Base-by-base conservation (phyloP, 192 early-diverging fungal species). In the Podila epigama region DNA sequence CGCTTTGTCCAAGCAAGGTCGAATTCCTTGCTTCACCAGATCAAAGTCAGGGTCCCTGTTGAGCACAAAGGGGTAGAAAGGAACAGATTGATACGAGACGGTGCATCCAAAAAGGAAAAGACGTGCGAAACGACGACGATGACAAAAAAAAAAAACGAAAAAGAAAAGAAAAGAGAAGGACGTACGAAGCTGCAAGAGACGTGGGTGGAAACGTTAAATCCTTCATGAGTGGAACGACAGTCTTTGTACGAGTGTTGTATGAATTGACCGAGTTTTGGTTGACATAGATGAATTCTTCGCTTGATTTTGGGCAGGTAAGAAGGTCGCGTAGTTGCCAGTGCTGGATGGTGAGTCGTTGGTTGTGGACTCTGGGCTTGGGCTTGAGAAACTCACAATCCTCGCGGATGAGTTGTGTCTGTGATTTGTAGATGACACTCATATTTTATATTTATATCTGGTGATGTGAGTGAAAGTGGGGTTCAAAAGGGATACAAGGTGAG, bases 261-360 rank as follows among this genome's bases (percentile, higher is more conserved):
- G 60, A 60, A 51, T 75, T 83, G 31, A 95, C 92, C 37, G 87
- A 83, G 71, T 88, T 92, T 35, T 88, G 85, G 60, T 90, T 87
- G 29, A 95, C 92, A 67, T 92, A 94, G 34, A 94, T 87, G 31
- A 98, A 86, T 81, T 96, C 91, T 20, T 87, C 85, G 58, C 82
- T 88, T 27, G 78, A 81, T 29, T 84, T 84, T 5, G 93, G 92
- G 51, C 96, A 94, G 7, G 91, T 70, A 13, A 98, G 81, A 28
- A 97, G 88, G 73, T 98, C 96, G 32, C 96, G 87, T 44, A 98
- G 84, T 80, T 98, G 97, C 96, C 95, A 97, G 84, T 98, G 96
- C 62, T 96, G 94, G 61, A 96, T 96, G 58, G 90, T 98, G 2
- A 94, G 87, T 63, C 90, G 86, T 64, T 90, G 92, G 34, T 87